phyloP scores from a whole-genome alignment of 179 eudicot species.

The Monotropa hypopitys region DNA sequence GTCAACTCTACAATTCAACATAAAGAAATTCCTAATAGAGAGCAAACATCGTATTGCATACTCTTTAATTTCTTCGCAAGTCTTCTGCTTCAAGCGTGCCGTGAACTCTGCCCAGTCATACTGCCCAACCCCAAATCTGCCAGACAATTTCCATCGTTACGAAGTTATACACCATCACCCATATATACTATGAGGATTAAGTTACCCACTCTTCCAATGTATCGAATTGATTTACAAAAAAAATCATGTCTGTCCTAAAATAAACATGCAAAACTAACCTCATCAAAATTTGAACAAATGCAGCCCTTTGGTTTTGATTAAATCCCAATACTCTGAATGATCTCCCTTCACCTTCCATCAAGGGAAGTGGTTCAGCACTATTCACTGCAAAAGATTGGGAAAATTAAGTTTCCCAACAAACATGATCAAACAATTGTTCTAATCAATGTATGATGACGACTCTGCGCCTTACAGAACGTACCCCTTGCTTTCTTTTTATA shows the following conservation, averaged over 20 bases:
- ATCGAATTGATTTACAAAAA: neutral
- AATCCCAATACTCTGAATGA: slow-evolving; percentile 80
- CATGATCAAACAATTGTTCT: neutral
- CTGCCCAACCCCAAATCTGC: slow-evolving; percentile 81
- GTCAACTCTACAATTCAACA: neutral
- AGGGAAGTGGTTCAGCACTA: slow-evolving; percentile 50
- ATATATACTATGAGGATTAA: neutral
- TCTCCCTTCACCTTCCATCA: slow-evolving; percentile 98
- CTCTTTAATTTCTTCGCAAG: slow-evolving; percentile 67
- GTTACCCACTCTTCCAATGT: neutral
- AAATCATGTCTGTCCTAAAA: neutral
- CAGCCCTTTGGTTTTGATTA: slow-evolving; percentile 83
- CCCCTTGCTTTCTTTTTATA: slow-evolving; percentile 10
- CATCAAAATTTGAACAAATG: slow-evolving; percentile 85
- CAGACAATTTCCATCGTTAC: slow-evolving; percentile 5
- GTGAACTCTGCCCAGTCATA: slow-evolving; percentile 83
- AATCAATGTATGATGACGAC: neutral
- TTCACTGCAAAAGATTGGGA: slow-evolving; percentile 32
- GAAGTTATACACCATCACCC: neutral
- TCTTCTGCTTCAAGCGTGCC: slow-evolving; percentile 80
- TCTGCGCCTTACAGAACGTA: neutral
- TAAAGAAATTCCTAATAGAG: neutral
- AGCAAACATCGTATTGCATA: slow-evolving; percentile 24
- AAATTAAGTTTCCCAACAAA: neutral
- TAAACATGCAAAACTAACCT: slow-evolving; percentile 33